phyloP scores from a whole-genome alignment of 495 filamentous ascomycete genomes.

The Penicillium flavigenum region DNA sequence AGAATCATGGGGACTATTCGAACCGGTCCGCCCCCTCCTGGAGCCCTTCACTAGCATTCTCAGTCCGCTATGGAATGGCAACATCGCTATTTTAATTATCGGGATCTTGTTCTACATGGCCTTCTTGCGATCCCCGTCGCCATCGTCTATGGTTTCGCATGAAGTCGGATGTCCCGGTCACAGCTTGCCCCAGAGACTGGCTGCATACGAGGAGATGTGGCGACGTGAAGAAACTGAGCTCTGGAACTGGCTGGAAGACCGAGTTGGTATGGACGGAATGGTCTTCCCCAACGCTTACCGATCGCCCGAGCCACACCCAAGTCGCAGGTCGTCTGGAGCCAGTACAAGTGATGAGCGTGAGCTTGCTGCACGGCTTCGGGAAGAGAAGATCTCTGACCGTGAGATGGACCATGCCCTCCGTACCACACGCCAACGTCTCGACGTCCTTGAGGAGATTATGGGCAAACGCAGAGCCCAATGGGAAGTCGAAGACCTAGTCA shows the following conservation, averaged over 20 bases:
- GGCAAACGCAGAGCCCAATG: slow-evolving; percentile 49
- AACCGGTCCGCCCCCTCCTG: slow-evolving; percentile 69
- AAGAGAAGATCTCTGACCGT: slow-evolving; percentile 72
- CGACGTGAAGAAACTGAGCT: slow-evolving; percentile 82
- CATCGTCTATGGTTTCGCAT: slow-evolving; percentile 35
- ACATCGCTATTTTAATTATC: slow-evolving; percentile 55
- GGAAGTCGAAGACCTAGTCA: slow-evolving; percentile 14
- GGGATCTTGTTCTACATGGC: slow-evolving; percentile 55
- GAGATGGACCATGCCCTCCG: slow-evolving; percentile 83
- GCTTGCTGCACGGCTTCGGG: slow-evolving; percentile 50
- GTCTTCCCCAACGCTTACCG: slow-evolving; percentile 39
- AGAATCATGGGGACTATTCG: slow-evolving; percentile 75
- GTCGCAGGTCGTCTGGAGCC: slow-evolving; percentile 20
- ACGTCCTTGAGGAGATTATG: slow-evolving; percentile 70
- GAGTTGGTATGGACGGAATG: slow-evolving; percentile 72
- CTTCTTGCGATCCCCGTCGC: slow-evolving; percentile 58
- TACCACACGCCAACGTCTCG: slow-evolving; percentile 79
- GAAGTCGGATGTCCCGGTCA: slow-evolving; percentile 39
- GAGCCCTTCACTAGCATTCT: slow-evolving; percentile 71
- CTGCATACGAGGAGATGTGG: slow-evolving; percentile 95
- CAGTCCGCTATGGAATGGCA: slow-evolving; percentile 65
- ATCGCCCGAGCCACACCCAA: slow-evolving; percentile 26
- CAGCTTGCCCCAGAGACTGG: slow-evolving; percentile 61
- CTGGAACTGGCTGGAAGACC: slow-evolving; percentile 95
- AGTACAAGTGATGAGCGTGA: slow-evolving; percentile 36